Percentiles rank a stretch among this genome's conserved stretches.
phyloP scores from a whole-genome alignment of 257 asterid species.

The Linaria vulgaris region DNA sequence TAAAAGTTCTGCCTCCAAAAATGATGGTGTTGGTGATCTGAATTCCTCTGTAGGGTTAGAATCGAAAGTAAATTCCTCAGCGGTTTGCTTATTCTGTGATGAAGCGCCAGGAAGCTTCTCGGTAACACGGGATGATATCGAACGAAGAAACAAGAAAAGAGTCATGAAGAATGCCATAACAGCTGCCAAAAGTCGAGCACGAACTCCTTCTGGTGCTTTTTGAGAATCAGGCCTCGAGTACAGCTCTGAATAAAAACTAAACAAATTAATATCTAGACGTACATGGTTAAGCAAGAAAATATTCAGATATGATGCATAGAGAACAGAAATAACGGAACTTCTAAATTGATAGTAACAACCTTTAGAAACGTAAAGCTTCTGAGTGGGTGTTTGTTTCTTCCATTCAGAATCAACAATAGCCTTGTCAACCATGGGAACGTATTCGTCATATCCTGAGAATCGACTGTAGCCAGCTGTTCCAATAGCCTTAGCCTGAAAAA shows the following conservation, averaged over 20 bases:
- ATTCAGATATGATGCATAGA: background rate
- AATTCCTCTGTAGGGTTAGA: constrained; percentile 59
- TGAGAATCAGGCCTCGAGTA: constrained; percentile 39
- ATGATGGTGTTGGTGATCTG: constrained; percentile 75
- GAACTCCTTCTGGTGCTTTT: constrained; percentile 58
- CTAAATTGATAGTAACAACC: constrained; percentile 40
- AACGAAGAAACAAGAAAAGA: constrained; percentile 51
- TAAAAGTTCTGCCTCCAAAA: constrained; percentile 75
- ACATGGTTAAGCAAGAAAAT: background rate
- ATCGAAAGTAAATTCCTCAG: constrained; percentile 50
- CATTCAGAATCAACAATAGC: constrained; percentile 89
- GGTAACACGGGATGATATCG: constrained; percentile 46
- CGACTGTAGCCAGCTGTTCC: constrained; percentile 57
- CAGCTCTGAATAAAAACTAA: constrained; percentile 23
- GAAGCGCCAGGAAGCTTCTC: constrained; percentile 56
- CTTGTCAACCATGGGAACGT: constrained; percentile 99
- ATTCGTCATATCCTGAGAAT: constrained; percentile 84
- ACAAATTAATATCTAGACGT: constrained; percentile 10
- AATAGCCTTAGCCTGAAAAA: constrained; percentile 72
- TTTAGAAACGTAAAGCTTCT: constrained; percentile 48
- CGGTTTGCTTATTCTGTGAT: constrained; percentile 33
- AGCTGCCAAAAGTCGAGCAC: constrained; percentile 52
- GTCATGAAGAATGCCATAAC: constrained; percentile 74
- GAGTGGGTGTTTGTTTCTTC: constrained; percentile 66
- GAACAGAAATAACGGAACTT: constrained; percentile 2